phyloP scores from a whole-genome alignment of 1,139 yeast genomes.

The Scheffersomyces illinoinensis region DNA sequence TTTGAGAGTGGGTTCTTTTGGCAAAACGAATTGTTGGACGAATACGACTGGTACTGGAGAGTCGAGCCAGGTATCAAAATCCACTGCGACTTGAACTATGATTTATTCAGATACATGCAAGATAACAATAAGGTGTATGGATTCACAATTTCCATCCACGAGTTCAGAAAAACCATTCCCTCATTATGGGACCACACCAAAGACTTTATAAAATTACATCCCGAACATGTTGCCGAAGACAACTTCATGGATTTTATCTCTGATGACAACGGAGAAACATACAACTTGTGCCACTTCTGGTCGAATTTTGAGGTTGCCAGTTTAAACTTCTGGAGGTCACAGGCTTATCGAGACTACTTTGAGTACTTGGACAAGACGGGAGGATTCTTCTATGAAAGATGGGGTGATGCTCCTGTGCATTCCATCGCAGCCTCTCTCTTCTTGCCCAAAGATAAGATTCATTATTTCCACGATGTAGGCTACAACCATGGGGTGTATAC shows the following conservation, averaged over 20 bases:
- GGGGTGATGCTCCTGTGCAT: slow-evolving; percentile 97
- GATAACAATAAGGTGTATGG: slow-evolving; percentile 63
- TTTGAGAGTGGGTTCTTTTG: slow-evolving; percentile 78
- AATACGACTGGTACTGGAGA: slow-evolving; percentile 88
- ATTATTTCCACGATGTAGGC: slow-evolving; percentile 81
- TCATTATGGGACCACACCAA: slow-evolving; percentile 59
- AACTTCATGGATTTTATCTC: slow-evolving; percentile 54
- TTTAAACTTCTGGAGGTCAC: slow-evolving; percentile 72
- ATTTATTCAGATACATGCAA: slow-evolving; percentile 62
- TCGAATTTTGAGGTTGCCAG: slow-evolving; percentile 86
- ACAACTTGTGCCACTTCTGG: slow-evolving; percentile 90
- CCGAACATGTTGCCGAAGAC: slow-evolving; percentile 46
- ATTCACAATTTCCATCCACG: slow-evolving; percentile 66
- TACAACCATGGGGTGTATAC: slow-evolving; percentile 70
- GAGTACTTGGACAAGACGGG: slow-evolving; percentile 73
- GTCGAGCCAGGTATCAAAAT: slow-evolving; percentile 68
- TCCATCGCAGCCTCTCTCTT: slow-evolving; percentile 79
- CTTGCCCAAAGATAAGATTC: slow-evolving; percentile 63
- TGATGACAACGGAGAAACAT: slow-evolving; percentile 62
- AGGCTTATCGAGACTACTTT: slow-evolving; percentile 68
- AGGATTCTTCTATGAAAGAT: slow-evolving; percentile 89
- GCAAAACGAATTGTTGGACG: slow-evolving; percentile 66
- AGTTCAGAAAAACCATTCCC: slow-evolving; percentile 57
- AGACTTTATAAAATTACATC: slow-evolving; percentile 47
- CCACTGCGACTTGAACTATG: slow-evolving; percentile 65